Base-by-base conservation (phyloP, 805 yeast genomes). In the Candida vaughaniae region DNA sequence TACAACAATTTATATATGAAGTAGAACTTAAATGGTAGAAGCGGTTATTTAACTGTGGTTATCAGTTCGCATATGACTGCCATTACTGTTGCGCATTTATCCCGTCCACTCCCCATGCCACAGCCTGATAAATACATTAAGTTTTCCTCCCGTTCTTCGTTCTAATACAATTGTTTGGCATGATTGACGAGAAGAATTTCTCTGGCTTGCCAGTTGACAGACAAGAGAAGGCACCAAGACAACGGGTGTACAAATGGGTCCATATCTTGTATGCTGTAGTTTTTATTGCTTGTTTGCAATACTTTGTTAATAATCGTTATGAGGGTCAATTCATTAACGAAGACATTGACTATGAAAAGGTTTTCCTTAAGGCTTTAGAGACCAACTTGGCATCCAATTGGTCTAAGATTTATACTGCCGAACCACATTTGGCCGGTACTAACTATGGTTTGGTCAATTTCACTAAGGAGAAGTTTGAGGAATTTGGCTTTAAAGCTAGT, bases 401-500 rank as follows among this genome's bases (percentile, higher is more conserved):
- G 73, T 62, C 70, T 10, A 47, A 61, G 37, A 55, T 55, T 38
- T 69, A 69, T 43, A 67, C 74, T 1, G 29, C 61, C 9, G 66
- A 63, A 36, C 56, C 73, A 1, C 77, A 71, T 47, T 59, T 65
- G 44, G 67, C 75, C 7, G 79, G 81, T 6, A 73, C 74, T 15
- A 66, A 64, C 36, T 55, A 58, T 35, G 60, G 55, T 2, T 50
- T 69, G 15, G 71, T 72, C 8, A 67, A 77, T 22, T 78, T 73
- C 60, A 78, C 83, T 6, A 60, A 62, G 16, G 59, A 63, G 7
- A 66, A 76, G 52, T 69, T 80, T 29, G 64, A 63, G 43, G 69
- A 70, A 44, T 69, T 68, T 46, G 85, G 83, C 1, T 69, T 77
- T 37, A 56, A 66, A 16, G 70, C 82, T 0, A 54, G 55, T 22